Conservation (phyloP, 2,329 filamentous ascomycete genomes). For the Chrysoporthe cubensis region DNA sequence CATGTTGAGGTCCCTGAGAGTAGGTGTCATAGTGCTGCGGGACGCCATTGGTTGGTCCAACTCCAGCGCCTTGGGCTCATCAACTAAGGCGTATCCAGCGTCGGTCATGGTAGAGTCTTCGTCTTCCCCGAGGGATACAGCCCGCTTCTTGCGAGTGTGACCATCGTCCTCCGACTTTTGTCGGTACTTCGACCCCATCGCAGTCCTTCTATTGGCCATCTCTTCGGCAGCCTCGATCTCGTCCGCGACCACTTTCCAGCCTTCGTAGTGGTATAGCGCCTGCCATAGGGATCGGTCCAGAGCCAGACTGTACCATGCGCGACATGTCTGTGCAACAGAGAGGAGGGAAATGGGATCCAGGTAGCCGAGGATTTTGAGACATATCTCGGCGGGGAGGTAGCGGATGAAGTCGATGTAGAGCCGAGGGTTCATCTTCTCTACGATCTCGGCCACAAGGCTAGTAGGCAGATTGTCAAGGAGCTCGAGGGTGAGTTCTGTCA, state of each 20-base stretch:
- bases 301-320: slow-evolving; percentile 79
- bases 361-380: slow-evolving; percentile 84
- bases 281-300: slow-evolving; percentile 88
- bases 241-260: slow-evolving; percentile 74
- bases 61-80: slow-evolving; percentile 35
- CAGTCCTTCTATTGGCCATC: slow-evolving; percentile 51
- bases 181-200: slow-evolving; percentile 46
- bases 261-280: slow-evolving; percentile 78
- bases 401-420: slow-evolving; percentile 92
- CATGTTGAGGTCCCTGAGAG: slow-evolving; percentile 40
- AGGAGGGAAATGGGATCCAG: slow-evolving; percentile 82
- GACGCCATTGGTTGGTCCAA: slow-evolving; percentile 34
- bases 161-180: slow-evolving; percentile 51
- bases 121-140: slow-evolving; percentile 52
- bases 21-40: slow-evolving; percentile 31
- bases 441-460: slow-evolving; percentile 77
- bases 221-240: slow-evolving; percentile 72
- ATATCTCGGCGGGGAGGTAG: slow-evolving; percentile 87
- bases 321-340: slow-evolving; percentile 76
- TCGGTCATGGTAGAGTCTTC: slow-evolving; percentile 50
- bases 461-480: slow-evolving; percentile 80
- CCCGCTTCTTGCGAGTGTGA: slow-evolving; percentile 59
- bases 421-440: slow-evolving; percentile 77
- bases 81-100: slow-evolving; percentile 34
- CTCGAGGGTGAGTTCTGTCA: slow-evolving; percentile 76